Percentiles rank a stretch among this genome's conserved stretches.
phyloP scores from a whole-genome alignment of 2,329 filamentous ascomycete species.

The Chaetomiaceae sp. region DNA sequence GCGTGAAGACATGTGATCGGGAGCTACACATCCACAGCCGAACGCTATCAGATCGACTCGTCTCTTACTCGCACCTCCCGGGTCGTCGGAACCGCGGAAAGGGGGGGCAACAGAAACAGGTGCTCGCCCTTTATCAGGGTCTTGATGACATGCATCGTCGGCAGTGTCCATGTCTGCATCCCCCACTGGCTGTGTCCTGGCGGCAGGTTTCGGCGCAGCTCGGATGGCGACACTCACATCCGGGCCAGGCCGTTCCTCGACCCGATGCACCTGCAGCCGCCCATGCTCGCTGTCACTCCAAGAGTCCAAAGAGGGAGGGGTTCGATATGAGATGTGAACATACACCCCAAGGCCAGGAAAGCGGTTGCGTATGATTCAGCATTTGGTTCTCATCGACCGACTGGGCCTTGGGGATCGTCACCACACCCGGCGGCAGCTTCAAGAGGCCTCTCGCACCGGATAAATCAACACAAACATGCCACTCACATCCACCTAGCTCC shows the following conservation, averaged over 20 bases:
- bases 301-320: background rate
- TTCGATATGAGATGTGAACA: no score
- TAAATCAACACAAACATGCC: background rate
- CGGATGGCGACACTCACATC: conserved; percentile 1
- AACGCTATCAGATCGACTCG: background rate
- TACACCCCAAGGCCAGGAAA: no score
- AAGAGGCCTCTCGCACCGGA: no score
- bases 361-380: no score
- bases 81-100: background rate
- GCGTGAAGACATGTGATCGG: no score
- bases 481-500: background rate
- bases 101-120: background rate
- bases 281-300: background rate
- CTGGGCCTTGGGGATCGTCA: no score
- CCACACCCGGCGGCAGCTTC: no score
- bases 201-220: conserved; percentile 1
- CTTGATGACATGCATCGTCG: background rate
- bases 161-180: background rate
- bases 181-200: conserved; percentile 2
- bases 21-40: background rate
- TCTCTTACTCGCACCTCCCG: background rate
- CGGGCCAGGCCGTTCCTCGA: background rate
- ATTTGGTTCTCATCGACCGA: no score
- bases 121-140: background rate
- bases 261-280: background rate